These are phyloP conservation scores for Ophiostoma triangulosporum DNA, from an alignment of 2,329 filamentous ascomycete species.

Conservation along the genomic window DNA sequence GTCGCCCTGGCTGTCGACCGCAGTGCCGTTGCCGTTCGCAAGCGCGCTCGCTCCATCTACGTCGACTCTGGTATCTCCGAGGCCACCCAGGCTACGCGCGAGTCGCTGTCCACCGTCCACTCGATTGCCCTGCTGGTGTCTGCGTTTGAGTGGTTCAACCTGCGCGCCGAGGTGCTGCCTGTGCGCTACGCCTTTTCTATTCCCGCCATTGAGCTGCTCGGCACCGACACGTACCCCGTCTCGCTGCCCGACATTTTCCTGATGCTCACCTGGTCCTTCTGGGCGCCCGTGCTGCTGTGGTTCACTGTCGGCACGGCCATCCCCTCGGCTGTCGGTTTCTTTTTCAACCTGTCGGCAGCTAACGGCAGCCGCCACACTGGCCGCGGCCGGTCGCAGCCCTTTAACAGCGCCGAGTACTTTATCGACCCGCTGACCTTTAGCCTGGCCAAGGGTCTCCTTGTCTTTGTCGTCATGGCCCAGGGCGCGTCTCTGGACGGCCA, in stretches of 20 bases:
- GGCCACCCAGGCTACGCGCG: slow-evolving; percentile 50
- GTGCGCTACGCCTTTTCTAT: slow-evolving; percentile 61
- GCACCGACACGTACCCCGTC: slow-evolving; percentile 45
- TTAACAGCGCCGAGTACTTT: slow-evolving; percentile 35
- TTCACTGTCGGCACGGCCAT: slow-evolving; percentile 54
- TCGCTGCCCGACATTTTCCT: slow-evolving; percentile 70
- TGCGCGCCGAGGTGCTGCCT: slow-evolving; percentile 59
- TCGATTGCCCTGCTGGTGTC: slow-evolving; percentile 57
- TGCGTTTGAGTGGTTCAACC: slow-evolving; percentile 53
- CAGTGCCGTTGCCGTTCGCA: slow-evolving; percentile 51
- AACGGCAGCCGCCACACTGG: slow-evolving; percentile 23
- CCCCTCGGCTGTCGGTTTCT: slow-evolving; percentile 65
- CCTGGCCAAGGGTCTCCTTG: slow-evolving; percentile 69
- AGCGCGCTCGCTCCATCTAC: slow-evolving; percentile 50
- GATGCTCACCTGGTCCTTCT: slow-evolving; percentile 65
- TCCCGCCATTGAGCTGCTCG: slow-evolving; percentile 44
- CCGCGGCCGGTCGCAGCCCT: slow-evolving; percentile 28
- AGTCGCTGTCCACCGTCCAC: slow-evolving; percentile 56
- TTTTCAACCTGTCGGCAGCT: slow-evolving; percentile 68
- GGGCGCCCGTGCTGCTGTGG: slow-evolving; percentile 72
- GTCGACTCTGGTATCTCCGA: slow-evolving; percentile 54
- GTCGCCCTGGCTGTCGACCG: slow-evolving; percentile 66
- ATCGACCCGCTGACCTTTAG: slow-evolving; percentile 86
- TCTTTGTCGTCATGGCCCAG: slow-evolving; percentile 67
- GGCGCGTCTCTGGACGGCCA: slow-evolving; percentile 49